These are phyloP conservation scores for Martensiomyces pterosporus DNA, from an alignment of 192 early-diverging fungal genomes.

Conservation along the genomic window DNA sequence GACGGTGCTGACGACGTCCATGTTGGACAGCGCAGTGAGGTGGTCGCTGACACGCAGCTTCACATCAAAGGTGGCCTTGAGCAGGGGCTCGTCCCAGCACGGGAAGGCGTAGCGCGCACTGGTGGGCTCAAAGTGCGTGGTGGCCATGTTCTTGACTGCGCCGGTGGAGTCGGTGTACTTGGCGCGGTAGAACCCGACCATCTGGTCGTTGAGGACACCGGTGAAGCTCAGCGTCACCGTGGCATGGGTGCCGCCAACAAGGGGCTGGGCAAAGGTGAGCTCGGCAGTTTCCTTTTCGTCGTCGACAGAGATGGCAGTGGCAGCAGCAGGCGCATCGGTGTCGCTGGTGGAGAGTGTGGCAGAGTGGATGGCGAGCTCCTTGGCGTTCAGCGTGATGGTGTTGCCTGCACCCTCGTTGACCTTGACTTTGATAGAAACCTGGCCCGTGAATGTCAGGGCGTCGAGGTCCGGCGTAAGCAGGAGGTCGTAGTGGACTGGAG, in stretches of 20 bases:
- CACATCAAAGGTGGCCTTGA: constrained; percentile 72
- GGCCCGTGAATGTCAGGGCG: constrained; percentile 65
- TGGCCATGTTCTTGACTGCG: constrained; percentile 51
- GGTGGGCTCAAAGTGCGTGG: constrained; percentile 70
- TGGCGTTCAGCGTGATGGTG: constrained; percentile 53
- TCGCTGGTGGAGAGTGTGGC: not conserved
- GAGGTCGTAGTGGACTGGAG: constrained; percentile 70
- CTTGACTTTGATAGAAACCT: constrained; percentile 56
- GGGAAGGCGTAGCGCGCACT: constrained; percentile 63
- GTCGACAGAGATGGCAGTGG: not conserved
- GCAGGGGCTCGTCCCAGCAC: constrained; percentile 67
- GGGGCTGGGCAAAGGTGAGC: constrained; percentile 16
- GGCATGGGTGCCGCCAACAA: constrained; percentile 40
- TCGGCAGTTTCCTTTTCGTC: constrained; percentile 40
- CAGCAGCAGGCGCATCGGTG: not conserved
- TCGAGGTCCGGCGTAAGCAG: constrained; percentile 65
- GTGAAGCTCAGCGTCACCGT: constrained; percentile 53
- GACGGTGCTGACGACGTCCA: constrained; percentile 37
- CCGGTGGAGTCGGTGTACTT: constrained; percentile 53
- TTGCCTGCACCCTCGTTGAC: constrained; percentile 53
- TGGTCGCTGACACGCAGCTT: constrained; percentile 51
- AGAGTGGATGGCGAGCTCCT: constrained; percentile 50
- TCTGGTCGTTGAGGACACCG: constrained; percentile 62
- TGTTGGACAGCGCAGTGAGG: constrained; percentile 65
- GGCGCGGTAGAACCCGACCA: constrained; percentile 71